Conservation (phyloP, 2,329 filamentous ascomycete genomes). For the Penicillium vulpinum region DNA sequence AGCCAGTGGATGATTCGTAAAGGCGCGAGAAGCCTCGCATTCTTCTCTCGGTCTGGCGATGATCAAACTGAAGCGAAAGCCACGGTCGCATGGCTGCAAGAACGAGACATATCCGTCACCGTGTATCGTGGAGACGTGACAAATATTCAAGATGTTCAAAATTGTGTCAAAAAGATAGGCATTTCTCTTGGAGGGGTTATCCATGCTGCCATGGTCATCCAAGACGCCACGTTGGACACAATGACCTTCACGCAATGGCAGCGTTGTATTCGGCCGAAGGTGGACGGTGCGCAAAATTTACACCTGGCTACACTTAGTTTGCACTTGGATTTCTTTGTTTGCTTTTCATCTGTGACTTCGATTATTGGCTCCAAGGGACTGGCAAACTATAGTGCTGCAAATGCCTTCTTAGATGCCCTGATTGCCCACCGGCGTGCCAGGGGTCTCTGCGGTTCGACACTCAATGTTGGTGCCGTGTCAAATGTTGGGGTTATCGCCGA, state of each 20-base stretch:
- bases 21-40: too few relatives aligned
- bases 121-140: too few relatives aligned
- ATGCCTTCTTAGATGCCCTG: constrained; percentile 37
- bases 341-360: constrained; percentile 37
- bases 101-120: too few relatives aligned
- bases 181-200: too few relatives aligned
- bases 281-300: constrained; percentile 14
- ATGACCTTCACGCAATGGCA: constrained; percentile 7
- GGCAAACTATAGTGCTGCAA: constrained; percentile 41
- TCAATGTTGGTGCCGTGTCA: neutral
- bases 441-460: neutral
- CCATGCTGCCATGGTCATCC: constrained; percentile 28
- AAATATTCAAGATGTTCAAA: too few relatives aligned
- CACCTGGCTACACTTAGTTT: neutral
- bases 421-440: neutral
- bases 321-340: constrained; percentile 45
- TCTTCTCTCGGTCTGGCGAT: too few relatives aligned
- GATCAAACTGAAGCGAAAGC: too few relatives aligned
- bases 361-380: constrained; percentile 32
- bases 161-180: too few relatives aligned
- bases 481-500: neutral
- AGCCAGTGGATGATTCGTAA: neutral
- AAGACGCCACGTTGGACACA: constrained; percentile 10
- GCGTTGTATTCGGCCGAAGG: constrained; percentile 10
- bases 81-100: too few relatives aligned